Percentiles rank a stretch among this genome's conserved stretches.
phyloP scores from a whole-genome alignment of 129 eudicot genomes.

The Sambucus nigra region DNA sequence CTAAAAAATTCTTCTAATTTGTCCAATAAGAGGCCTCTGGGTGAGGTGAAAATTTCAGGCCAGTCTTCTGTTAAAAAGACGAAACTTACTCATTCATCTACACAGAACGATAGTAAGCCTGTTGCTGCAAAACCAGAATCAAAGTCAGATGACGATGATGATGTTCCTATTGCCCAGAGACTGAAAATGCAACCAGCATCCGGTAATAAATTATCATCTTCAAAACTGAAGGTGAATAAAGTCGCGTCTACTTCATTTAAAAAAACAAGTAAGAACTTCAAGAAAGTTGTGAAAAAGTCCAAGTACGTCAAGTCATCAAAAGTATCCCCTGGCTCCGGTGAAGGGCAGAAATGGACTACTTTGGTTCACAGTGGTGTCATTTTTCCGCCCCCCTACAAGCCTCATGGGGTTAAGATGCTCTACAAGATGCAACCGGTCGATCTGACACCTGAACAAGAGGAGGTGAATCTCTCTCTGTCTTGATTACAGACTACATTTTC shows the following conservation, averaged over 20 bases:
- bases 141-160: conserved; percentile 46
- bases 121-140: conserved; percentile 39
- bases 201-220: conserved; percentile 35
- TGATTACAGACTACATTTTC: conserved; percentile 1
- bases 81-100: conserved; percentile 54
- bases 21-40: conserved; percentile 60
- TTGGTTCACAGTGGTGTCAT: conserved; percentile 89
- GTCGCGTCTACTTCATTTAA: conserved; percentile 37
- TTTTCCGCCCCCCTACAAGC: conserved; percentile 90
- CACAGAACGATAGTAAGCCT: conserved; percentile 38
- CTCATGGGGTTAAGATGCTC: conserved; percentile 90
- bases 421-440: conserved; percentile 72
- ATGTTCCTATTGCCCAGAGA: conserved; percentile 57
- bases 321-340: conserved; percentile 83
- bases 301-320: conserved; percentile 60
- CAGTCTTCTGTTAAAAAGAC: conserved; percentile 52
- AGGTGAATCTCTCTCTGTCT: conserved; percentile 43
- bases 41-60: conserved; percentile 28
- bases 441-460: conserved; percentile 92
- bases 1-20: conserved; percentile 22
- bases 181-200: conserved; percentile 41
- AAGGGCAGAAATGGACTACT: conserved; percentile 94
- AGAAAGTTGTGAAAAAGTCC: conserved; percentile 50
- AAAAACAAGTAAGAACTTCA: conserved; percentile 43
- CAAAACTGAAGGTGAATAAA: conserved; percentile 33